Conservation (phyloP, 2,329 filamentous ascomycete species). For the Epichloe gansuensis region DNA sequence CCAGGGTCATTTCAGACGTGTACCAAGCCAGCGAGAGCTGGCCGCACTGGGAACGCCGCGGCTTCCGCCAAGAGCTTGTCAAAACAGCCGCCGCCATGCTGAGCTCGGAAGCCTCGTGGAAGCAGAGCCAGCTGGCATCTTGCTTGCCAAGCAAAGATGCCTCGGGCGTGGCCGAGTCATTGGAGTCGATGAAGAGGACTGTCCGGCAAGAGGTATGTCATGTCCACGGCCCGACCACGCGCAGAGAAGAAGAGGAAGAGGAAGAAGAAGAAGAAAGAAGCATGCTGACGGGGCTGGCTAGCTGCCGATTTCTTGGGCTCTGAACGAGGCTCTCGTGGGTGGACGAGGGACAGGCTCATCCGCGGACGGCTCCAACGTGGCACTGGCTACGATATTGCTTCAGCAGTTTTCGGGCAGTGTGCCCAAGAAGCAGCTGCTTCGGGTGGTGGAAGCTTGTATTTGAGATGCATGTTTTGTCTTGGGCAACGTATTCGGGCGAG, state of each 20-base stretch:
- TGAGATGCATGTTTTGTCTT: background rate
- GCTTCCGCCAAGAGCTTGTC: constrained; percentile 17
- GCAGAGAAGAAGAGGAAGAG: too few species aligned
- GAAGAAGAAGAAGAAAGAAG: background rate
- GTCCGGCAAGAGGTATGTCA: constrained; percentile 14
- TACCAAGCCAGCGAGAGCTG: constrained; percentile 10
- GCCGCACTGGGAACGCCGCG: constrained; percentile 15
- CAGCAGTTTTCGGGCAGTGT: constrained; percentile 15
- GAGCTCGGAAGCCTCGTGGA: constrained; percentile 7
- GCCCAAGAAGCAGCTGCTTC: constrained; percentile 14
- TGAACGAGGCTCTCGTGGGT: constrained; percentile 13
- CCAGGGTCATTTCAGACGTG: constrained; percentile 13
- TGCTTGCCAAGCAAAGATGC: constrained; percentile 9
- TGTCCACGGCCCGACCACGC: background rate
- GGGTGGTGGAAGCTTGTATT: constrained; percentile 15
- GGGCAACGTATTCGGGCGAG: too few species aligned
- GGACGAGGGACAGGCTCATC: constrained; percentile 9
- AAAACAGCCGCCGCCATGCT: constrained; percentile 13
- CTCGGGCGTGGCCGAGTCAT: constrained; percentile 3
- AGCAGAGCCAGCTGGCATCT: constrained; percentile 4
- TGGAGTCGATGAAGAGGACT: constrained; percentile 11
- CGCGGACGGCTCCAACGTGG: constrained; percentile 14
- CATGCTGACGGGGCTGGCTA: constrained; percentile 1
- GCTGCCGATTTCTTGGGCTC: constrained; percentile 16
- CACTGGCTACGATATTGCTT: constrained; percentile 14